These are phyloP conservation scores for Moricandia arvensis DNA, from an alignment of 345 rosid species.

Conservation along the genomic window DNA sequence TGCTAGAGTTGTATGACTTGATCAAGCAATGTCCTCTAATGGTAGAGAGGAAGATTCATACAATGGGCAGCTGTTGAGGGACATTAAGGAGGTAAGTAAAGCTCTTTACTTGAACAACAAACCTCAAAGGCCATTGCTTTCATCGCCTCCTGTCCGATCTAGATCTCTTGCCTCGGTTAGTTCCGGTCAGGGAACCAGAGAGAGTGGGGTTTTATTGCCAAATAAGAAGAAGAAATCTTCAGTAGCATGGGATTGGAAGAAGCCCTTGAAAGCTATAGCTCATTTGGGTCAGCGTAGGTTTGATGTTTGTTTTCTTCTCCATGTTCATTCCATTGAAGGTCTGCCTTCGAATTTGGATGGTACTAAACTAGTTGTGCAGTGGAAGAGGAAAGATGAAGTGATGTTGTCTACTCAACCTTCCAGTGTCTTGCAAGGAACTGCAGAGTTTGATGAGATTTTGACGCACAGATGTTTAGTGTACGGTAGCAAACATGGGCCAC, in stretches of 20 bases:
- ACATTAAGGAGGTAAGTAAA: constrained; percentile 73
- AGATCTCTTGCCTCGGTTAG: constrained; percentile 38
- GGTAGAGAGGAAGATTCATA: constrained; percentile 32
- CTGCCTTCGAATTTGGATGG: constrained; percentile 53
- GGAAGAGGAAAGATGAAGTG: constrained; percentile 70
- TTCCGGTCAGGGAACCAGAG: background rate
- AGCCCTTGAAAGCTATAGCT: constrained; percentile 68
- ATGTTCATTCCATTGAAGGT: constrained; percentile 78
- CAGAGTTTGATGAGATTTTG: constrained; percentile 72
- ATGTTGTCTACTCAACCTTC: constrained; percentile 46
- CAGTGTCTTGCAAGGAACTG: constrained; percentile 50
- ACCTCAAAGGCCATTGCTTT: constrained; percentile 43
- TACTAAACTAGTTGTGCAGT: constrained; percentile 53
- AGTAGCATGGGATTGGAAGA: constrained; percentile 75
- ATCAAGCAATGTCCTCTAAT: constrained; percentile 45
- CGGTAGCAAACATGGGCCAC: constrained; percentile 59
- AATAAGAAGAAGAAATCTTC: constrained; percentile 50
- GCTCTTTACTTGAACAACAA: constrained; percentile 59
- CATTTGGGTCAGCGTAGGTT: constrained; percentile 57
- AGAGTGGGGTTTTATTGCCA: constrained; percentile 15
- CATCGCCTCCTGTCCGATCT: constrained; percentile 43
- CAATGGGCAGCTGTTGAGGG: constrained; percentile 58
- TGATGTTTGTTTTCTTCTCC: constrained; percentile 64
- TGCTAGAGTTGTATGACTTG: constrained; percentile 6
- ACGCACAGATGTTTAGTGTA: constrained; percentile 55